Conservation (phyloP, 2,329 filamentous ascomycete genomes). For the Hirsutella rhossiliensis region DNA sequence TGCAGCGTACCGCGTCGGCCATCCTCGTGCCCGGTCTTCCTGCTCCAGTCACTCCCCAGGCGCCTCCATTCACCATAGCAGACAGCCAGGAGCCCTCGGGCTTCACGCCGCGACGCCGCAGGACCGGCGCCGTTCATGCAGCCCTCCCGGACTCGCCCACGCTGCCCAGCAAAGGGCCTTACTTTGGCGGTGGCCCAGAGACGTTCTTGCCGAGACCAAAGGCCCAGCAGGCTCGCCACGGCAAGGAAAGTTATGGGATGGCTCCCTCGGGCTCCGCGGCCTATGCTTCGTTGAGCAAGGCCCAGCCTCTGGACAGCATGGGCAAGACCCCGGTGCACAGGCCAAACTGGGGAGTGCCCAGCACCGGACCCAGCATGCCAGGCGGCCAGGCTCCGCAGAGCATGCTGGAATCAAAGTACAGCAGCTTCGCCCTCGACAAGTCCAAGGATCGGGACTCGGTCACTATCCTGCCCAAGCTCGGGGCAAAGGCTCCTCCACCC, state of each 20-base stretch:
- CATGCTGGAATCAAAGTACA: constrained; percentile 2
- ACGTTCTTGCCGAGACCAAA: too few relatives aligned
- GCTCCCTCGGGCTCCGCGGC: neutral
- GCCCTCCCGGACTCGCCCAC: constrained; percentile 3
- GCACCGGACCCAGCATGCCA: neutral
- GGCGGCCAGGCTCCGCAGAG: neutral
- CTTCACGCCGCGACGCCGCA: neutral
- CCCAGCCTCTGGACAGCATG: too few relatives aligned
- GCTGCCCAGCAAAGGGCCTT: neutral
- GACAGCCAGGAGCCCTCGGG: neutral
- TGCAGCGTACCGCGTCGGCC: neutral
- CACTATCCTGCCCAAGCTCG: constrained; percentile 9
- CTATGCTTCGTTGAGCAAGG: neutral
- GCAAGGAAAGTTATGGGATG: neutral
- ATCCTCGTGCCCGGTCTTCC: neutral
- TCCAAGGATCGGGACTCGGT: constrained; percentile 9
- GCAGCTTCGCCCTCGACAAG: constrained; percentile 11
- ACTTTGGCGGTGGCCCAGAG: too few relatives aligned
- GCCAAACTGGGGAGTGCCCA: neutral
- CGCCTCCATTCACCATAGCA: neutral
- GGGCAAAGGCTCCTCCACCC: neutral
- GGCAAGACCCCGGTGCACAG: neutral
- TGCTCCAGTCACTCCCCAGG: neutral
- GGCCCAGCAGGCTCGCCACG: too few relatives aligned
- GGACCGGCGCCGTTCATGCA: neutral